Percentiles rank a stretch among this genome's conserved stretches.
phyloP scores from a whole-genome alignment of 2,329 filamentous ascomycete species.

The Bipolaris cookei region DNA sequence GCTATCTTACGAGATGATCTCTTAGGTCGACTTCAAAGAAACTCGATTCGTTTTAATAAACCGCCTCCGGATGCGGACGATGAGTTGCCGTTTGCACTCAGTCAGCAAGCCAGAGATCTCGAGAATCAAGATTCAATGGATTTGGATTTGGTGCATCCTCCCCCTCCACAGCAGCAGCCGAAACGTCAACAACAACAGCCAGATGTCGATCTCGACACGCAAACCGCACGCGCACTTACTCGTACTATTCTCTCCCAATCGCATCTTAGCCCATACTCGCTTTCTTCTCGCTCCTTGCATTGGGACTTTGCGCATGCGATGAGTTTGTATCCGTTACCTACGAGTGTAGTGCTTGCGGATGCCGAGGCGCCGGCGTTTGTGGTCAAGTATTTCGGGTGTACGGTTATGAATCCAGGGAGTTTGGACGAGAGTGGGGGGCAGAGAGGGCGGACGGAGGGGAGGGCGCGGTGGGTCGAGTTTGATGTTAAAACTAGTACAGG shows the following conservation, averaged over 20 bases:
- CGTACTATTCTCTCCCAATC: conserved; percentile 93
- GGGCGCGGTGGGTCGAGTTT: conserved; percentile 86
- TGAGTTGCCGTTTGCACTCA: conserved; percentile 27
- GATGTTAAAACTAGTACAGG: conserved; percentile 49
- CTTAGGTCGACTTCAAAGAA: conserved; percentile 76
- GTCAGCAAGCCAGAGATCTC: conserved; percentile 15
- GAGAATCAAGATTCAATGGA: conserved; percentile 52
- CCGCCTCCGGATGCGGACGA: conserved; percentile 48
- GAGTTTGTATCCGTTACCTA: conserved; percentile 87
- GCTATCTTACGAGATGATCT: conserved; percentile 88
- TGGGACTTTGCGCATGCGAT: conserved; percentile 85
- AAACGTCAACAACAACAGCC: conserved; percentile 18
- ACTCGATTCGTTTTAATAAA: conserved; percentile 72
- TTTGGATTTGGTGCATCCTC: conserved; percentile 45
- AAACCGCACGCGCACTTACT: conserved; percentile 76
- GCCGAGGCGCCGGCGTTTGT: conserved; percentile 81
- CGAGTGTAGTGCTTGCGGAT: conserved; percentile 82
- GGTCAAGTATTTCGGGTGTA: conserved; percentile 91
- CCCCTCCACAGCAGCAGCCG: conserved; percentile 5
- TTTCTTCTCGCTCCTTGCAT: conserved; percentile 78
- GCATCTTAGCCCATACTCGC: conserved; percentile 83
- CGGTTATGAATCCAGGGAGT: conserved; percentile 90
- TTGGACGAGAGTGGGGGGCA: conserved; percentile 67
- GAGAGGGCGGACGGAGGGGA: conserved; percentile 67
- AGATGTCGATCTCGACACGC: conserved; percentile 40